phyloP scores from a whole-genome alignment of 1,284 basidiomycete genomes.

The Malassezia equina region DNA sequence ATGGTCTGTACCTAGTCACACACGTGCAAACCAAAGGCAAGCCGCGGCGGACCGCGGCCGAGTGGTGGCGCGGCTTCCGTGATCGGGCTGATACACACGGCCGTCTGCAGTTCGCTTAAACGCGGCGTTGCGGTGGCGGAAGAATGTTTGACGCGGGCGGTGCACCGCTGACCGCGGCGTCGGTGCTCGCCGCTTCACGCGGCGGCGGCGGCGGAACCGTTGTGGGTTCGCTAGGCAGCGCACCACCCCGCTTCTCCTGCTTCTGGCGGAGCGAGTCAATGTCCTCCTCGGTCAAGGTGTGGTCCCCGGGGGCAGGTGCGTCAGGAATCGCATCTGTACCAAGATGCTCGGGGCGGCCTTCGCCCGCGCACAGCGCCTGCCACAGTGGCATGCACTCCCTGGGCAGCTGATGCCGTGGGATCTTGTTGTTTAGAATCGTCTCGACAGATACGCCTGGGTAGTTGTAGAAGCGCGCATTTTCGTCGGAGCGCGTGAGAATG shows the following conservation, averaged over 20 bases:
- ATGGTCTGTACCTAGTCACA: constrained; percentile 6
- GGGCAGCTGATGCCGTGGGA: constrained; percentile 19
- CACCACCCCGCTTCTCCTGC: constrained; percentile 16
- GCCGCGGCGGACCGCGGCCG: constrained; percentile 16
- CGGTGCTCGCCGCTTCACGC: no score
- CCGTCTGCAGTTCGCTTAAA: constrained; percentile 6
- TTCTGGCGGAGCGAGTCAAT: constrained; percentile 37
- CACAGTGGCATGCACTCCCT: constrained; percentile 29
- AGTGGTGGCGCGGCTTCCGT: constrained; percentile 27
- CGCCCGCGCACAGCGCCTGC: constrained; percentile 39
- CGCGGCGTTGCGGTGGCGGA: constrained; percentile 29
- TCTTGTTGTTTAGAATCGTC: constrained; percentile 27
- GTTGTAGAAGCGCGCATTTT: constrained; percentile 36
- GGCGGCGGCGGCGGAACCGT: constrained; percentile 29
- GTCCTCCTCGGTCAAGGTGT: constrained; percentile 26
- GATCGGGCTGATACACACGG: constrained; percentile 23
- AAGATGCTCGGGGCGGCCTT: constrained; percentile 31
- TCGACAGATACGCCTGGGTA: constrained; percentile 23
- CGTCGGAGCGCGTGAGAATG: constrained; percentile 34
- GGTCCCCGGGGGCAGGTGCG: constrained; percentile 33
- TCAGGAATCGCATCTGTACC: constrained; percentile 33
- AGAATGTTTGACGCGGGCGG: constrained; percentile 53
- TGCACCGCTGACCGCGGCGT: no score
- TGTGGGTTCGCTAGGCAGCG: constrained; percentile 7
- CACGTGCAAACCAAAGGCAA: constrained; percentile 23